Base-by-base conservation (phyloP, 2,329 filamentous ascomycete species). In the Exophiala phaeomuriformis region DNA sequence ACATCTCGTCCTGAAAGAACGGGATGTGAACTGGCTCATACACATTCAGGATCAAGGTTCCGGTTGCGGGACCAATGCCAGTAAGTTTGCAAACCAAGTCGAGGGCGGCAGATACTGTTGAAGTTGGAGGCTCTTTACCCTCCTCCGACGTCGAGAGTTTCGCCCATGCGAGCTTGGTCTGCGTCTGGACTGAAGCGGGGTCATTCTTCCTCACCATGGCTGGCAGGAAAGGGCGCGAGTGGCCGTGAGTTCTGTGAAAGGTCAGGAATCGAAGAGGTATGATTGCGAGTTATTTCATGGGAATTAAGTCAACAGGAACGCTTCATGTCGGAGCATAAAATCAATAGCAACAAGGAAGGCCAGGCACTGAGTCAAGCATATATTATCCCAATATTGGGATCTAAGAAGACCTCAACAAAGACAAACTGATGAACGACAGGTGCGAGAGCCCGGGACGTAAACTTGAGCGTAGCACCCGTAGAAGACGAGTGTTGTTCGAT, bases 1-100 rank as follows among this genome's bases (percentile, higher is more conserved):
- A 74, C 27, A 68, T 53, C 57, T 74, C 71, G 41, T 75, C 72
- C 37, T 70, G 72, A 55, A 71, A 74, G 43, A 74, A 75, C 0
- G 72, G 71, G 1, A 69, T 53, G 33, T 57, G 54, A 12, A 65
- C 59, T 3, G 62, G 56, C 27, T 58, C 46, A 35, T 59, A 66
- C 5, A 71, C 62, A 4, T 68, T 71, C 2, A 74, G 63, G 19
- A 75, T 64, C 19, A 75, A 60, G 1, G 72, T 72, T 2, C 70
- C 71, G 1, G 72, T 74, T 4, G 72, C 72, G 0, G 68, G 66
- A 0, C 72, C 72, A 2, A 74, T 68, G 3, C 71, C 72, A 5
- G 68, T 68, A 4, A 75, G 64, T 2, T 61, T 61, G n/a, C 65
- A 67, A 1, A 73, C 61, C 0, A 59, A 55, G 10, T 71, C 65